Base-by-base conservation (phyloP, 768 basidiomycete species). In the Leccinellum luteum region DNA sequence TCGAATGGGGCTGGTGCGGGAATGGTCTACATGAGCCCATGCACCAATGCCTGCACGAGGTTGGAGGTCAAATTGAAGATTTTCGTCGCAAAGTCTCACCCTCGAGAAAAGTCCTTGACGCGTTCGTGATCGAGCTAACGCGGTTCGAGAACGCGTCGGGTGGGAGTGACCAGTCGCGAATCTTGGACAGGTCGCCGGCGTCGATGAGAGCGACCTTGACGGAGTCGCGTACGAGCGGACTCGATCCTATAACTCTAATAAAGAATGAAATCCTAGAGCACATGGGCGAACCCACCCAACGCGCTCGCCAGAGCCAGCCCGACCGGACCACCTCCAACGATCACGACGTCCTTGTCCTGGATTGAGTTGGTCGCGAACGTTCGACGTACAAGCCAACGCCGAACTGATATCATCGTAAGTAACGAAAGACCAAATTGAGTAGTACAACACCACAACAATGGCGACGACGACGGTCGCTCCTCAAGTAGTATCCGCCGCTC, bases 261-360 rank as follows among this genome's bases (percentile, higher is more conserved):
- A 34, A 15, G n/a, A 49, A 43, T 2, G 49, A 10, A 31, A 15
- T 49, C 25, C 53, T 17, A 10, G n/a, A n/a, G 34, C 17, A 41
- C 15, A 7, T 32, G 14, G 44, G 30, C 4, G 7, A 21, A 71
- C 82, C 58, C 68, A 96, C 95, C 82, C 7, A 99, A 78, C 32
- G 93, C 92, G 67, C 85, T 85, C 3, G 94, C 94, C 34, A 99
- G 76, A 13, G 94, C 90, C 41, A 99, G 80, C 4, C 97, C 97
- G 4, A 84, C 92, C 25, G 93, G 94, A 2, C 95, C 96, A 27
- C 92, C 97, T 17, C 97, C 96, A 25, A 98, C 92, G 64, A 98
- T 90, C 21, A 96, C 91, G 32, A 98, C 80, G 70, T 98, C 97
- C 62, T 82, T 86, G 35, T 90, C 82, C 58, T 82, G 75, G 27